A percentile compares a stretch with the other conserved stretches of the same genome.
Conservation (phyloP, 208 protist genomes). For the Wallacemonas sp. region DNA sequence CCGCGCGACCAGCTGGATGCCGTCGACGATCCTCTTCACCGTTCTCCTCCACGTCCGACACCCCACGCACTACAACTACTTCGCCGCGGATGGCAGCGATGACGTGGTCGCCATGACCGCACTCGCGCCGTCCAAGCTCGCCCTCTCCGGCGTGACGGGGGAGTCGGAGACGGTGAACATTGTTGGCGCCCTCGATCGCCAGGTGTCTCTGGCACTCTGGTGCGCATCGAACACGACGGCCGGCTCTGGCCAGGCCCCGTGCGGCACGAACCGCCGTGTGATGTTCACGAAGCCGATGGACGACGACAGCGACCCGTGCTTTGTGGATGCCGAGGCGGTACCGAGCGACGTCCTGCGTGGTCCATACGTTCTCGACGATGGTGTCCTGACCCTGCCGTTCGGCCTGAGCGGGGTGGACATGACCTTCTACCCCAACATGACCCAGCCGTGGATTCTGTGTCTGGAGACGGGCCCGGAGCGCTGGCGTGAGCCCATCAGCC, state of each 20-base stretch:
- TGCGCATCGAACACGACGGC: conserved; percentile 23
- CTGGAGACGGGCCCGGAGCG: conserved; percentile 58
- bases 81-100: conserved; percentile 57
- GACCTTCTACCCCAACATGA: conserved; percentile 46
- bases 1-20: conserved; percentile 44
- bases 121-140: conserved; percentile 64
- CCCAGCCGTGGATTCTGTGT: conserved; percentile 78
- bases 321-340: conserved; percentile 56
- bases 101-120: conserved; percentile 52
- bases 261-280: conserved; percentile 52
- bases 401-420: conserved; percentile 29
- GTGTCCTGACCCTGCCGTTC: conserved; percentile 57
- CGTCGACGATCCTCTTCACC: conserved; percentile 40
- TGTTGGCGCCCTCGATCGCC: conserved; percentile 51
- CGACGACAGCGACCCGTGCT: conserved; percentile 65
- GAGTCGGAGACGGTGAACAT: conserved; percentile 52
- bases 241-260: conserved; percentile 31
- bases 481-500: conserved; percentile 56
- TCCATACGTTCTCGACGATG: conserved; percentile 55
- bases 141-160: conserved; percentile 43
- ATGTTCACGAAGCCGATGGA: conserved; percentile 75
- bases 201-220: conserved; percentile 56
- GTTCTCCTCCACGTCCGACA: conserved; percentile 43
- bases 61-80: conserved; percentile 60
- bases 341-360: conserved; percentile 35